Conservation (phyloP, 345 rosid species). For the Pugionium cornutum region DNA sequence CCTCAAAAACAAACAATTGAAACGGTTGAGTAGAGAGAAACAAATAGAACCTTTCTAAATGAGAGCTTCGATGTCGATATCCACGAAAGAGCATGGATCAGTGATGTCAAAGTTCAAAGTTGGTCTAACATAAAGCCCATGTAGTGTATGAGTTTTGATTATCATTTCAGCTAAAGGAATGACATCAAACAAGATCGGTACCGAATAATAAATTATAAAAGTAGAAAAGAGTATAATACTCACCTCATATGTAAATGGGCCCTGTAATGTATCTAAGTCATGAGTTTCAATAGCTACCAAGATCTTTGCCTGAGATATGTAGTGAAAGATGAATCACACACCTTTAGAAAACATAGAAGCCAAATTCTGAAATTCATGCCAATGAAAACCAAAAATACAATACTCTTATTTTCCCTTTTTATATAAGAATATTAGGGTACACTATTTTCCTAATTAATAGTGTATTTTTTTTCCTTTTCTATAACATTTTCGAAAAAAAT, state of each 20-base stretch:
- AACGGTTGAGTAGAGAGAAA: background rate
- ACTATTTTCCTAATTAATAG: no score
- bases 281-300: slow-evolving; percentile 95
- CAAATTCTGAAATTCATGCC: no score
- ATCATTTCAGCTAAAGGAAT: background rate
- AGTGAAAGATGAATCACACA: background rate
- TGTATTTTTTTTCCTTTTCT: no score
- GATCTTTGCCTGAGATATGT: slow-evolving; percentile 66
- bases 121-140: background rate
- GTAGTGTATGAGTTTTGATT: no score
- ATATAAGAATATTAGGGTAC: no score
- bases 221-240: slow-evolving; percentile 3
- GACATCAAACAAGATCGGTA: background rate
- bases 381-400: no score
- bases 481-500: no score
- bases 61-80: slow-evolving; percentile 57
- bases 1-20: background rate
- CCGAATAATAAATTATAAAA: background rate
- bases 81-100: slow-evolving; percentile 82
- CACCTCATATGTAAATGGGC: slow-evolving; percentile 95
- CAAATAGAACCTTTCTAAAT: slow-evolving; percentile 13
- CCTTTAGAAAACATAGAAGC: no score
- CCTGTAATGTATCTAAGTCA: slow-evolving; percentile 86
- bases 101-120: slow-evolving; percentile 72
- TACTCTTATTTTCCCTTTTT: no score